Evolutionary conservation across 371 early-diverging fungal species (phyloP).

Genomic region (Mortierella sp.): DNA sequence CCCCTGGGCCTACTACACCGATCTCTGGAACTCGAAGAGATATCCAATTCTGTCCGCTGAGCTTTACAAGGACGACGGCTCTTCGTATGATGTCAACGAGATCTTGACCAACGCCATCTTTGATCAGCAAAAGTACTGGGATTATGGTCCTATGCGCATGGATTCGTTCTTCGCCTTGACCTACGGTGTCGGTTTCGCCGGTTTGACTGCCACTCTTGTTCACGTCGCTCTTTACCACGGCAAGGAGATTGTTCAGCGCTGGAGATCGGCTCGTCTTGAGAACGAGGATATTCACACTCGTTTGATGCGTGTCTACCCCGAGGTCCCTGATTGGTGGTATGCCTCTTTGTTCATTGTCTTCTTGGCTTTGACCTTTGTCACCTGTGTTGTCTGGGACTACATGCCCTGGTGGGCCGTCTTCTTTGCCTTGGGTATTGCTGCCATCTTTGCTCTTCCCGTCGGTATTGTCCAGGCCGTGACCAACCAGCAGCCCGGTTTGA

Average conservation of each 20-base stretch:
- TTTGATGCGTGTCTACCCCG: constrained; percentile 59
- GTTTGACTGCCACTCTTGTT: constrained; percentile 59
- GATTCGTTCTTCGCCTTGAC: constrained; percentile 67
- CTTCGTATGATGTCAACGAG: constrained; percentile 6
- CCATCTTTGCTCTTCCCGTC: constrained; percentile 78
- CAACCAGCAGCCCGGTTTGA: constrained; percentile 74
- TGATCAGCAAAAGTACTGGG: constrained; percentile 56
- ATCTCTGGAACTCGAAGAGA: constrained; percentile 29
- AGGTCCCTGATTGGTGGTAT: constrained; percentile 85
- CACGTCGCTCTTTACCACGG: constrained; percentile 64
- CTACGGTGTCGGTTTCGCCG: constrained; percentile 56
- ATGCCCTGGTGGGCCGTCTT: constrained; percentile 78
- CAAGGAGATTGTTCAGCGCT: constrained; percentile 49
- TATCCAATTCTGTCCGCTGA: constrained; percentile 19
- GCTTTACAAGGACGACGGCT: constrained; percentile 14
- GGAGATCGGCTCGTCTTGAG: constrained; percentile 20
- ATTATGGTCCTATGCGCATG: constrained; percentile 67
- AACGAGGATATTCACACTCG: constrained; percentile 36
- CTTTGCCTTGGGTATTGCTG: constrained; percentile 69
- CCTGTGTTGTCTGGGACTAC: constrained; percentile 64
- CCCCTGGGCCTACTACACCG: constrained; percentile 30
- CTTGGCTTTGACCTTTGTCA: constrained; percentile 65
- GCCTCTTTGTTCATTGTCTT: constrained; percentile 63
- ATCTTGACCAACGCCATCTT: constrained; percentile 47
- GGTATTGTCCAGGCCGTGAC: constrained; percentile 81